Evolutionary conservation across 805 yeast species (phyloP), one percentile per base, ranked within the genome.

Genomic region (Zygosaccharomyces rouxii): DNA sequence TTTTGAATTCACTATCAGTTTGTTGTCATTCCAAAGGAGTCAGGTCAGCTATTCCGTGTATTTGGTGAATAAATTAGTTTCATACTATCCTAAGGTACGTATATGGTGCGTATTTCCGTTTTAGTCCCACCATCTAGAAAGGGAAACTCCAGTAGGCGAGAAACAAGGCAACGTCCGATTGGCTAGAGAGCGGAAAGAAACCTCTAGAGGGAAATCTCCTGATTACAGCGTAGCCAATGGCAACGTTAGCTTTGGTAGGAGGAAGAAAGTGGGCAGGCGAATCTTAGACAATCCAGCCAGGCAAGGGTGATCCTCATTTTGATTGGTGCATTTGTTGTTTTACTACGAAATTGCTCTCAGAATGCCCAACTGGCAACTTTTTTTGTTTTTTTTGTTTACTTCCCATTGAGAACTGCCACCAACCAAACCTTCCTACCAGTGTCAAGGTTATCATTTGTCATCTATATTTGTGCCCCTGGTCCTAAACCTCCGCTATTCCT

Each of bases 401-500:
- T 28, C 31, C 26, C 42, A 39, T 28, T 25, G 33, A 11, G 18
- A 25, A 28, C 21, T 41, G 35, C 37, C 33, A 29, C 44, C 16
- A 41, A 28, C 37, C 14, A 41, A 41, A 41, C 44, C 19, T 28
- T 29, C 19, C 26, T 18, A 6, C 28, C 29, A 29, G 25, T 40
- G 43, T 40, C 21, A n/a, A 33, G 19, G 21, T 33, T 33, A 33
- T 7, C 16, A 29, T 40, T 31, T 31, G 35, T 26, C 41, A 23
- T 22, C 28, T 38, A 14, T 18, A 21, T 18, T 16, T 14, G 33
- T 25, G 19, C 37, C 44, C 35, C 26, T 41, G 28, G 35, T 41
- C 16, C 37, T 41, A 29, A 29, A 19, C 37, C 22, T 41, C 44
- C 44, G 33, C 23, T 41, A 14, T 41, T 41, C 44, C 44, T 41